Evolutionary conservation across 129 eudicot species (phyloP), one percentile per base, ranked within the genome.

Genomic region (Cynara cardunculus): DNA sequence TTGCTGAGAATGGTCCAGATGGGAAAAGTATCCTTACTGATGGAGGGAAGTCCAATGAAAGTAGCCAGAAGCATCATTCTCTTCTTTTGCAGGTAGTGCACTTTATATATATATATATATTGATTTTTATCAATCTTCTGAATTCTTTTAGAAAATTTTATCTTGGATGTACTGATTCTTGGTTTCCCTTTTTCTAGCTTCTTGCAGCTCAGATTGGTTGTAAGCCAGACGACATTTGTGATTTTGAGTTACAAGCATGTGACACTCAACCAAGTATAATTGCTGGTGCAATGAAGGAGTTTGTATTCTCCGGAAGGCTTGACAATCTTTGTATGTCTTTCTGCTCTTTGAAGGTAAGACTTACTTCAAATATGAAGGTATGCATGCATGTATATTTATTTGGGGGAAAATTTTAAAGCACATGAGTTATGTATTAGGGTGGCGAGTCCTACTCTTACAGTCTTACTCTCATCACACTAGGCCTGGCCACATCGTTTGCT

Each of bases 311-410:
- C 2, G 99, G 99, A 88, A 90, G 99, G 84, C 97, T 95, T 7
- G 99, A 95, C 81, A 95, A 95, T 80, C 92, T 95, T 34, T 95
- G 99, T 87, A 90, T 89, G 96, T 95, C 99, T 72, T 95, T 95
- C 86, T 95, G 99, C 88, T 92, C 99, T 73, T 85, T 95, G 70
- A 89, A 95, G 97, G 99, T 95, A 80, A 27, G 61, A 59, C 11
- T 67, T 37, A 9, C 11, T 7, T 24, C 16, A 66, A 66, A 16
- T 49, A 70, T 30, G 35, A 16, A 18, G 3, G 1, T 69, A 32
- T 30, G 7, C 22, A 35, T 30, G 74, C 41, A 10, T 71, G 49
- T 7, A 18, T 30, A 27, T 71, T 35, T 30, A 10, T 72, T 72
- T 72, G 75, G 10, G 75, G 75, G n/a, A 44, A 72, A 4, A 56